Evolutionary conservation across 495 filamentous ascomycete genomes (phyloP).

Genomic region (Trichoderma asperelloides): DNA sequence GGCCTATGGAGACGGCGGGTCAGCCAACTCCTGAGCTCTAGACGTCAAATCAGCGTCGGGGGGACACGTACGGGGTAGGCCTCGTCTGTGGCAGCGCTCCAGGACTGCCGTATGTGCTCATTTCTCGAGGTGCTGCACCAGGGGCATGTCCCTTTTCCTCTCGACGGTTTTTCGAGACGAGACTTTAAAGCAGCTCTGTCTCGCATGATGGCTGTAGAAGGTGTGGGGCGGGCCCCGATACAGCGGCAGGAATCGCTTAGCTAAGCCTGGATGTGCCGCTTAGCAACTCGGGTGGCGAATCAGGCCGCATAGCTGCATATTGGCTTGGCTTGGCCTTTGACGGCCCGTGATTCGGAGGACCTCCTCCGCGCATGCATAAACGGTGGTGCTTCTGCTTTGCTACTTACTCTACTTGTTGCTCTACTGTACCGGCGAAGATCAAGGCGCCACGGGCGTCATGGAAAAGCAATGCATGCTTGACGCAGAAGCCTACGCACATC

Average conservation of each 20-base stretch:
- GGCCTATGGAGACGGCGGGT: conserved; percentile 44
- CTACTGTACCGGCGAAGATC: too few species aligned
- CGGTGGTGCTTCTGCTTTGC: too few species aligned
- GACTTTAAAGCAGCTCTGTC: neutral
- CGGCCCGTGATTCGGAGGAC: neutral
- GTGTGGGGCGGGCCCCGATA: neutral
- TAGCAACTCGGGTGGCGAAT: neutral
- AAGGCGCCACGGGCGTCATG: neutral
- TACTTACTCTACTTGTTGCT: too few species aligned
- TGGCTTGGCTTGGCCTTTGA: neutral
- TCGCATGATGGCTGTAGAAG: neutral
- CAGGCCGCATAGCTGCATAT: neutral
- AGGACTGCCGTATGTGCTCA: conserved; percentile 68
- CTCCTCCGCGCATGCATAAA: neutral
- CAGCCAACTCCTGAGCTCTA: conserved; percentile 11
- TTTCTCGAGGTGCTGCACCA: conserved; percentile 13
- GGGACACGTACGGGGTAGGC: conserved; percentile 55
- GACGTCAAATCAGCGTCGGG: conserved; percentile 5
- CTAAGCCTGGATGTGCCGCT: neutral
- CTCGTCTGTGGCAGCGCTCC: conserved; percentile 65
- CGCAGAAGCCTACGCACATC: neutral
- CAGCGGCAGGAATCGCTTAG: neutral
- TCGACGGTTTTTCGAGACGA: neutral
- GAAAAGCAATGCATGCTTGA: neutral
- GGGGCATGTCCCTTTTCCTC: conserved; percentile 1